These are phyloP conservation scores for Saccharomycopsis fibuligera DNA, from an alignment of 805 yeast species.

Conservation along the genomic window DNA sequence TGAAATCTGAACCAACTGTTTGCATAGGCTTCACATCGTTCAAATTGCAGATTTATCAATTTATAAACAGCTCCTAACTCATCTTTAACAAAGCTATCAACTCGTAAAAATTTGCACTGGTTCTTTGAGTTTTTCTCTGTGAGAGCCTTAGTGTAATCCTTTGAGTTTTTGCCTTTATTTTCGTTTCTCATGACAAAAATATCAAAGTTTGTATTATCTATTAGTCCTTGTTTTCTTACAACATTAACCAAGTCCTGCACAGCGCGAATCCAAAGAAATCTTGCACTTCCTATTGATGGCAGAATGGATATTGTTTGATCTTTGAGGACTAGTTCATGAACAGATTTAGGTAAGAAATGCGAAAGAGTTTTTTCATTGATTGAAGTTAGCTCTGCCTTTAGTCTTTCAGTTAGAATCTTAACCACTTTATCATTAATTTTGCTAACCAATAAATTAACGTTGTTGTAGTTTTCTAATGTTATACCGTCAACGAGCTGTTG, in stretches of 20 bases:
- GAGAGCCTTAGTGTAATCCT: background rate
- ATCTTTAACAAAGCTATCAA: constrained; percentile 3
- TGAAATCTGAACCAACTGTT: constrained; percentile 51
- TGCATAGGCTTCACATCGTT: constrained; percentile 33
- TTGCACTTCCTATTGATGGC: constrained; percentile 38
- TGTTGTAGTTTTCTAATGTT: constrained; percentile 32
- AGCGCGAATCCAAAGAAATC: constrained; percentile 26
- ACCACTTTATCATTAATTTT: constrained; percentile 31
- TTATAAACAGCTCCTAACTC: constrained; percentile 25
- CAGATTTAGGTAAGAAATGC: constrained; percentile 12
- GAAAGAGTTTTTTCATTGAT: constrained; percentile 4
- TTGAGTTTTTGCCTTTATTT: background rate
- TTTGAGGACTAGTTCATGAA: constrained; percentile 34
- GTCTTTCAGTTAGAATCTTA: constrained; percentile 28
- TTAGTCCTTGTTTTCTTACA: constrained; percentile 26
- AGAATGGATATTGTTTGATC: constrained; percentile 32
- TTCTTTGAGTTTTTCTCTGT: background rate
- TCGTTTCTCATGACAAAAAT: too few species aligned
- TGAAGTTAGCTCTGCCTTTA: background rate
- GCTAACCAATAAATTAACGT: constrained; percentile 29
- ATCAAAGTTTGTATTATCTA: constrained; percentile 26
- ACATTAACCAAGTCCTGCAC: constrained; percentile 26
- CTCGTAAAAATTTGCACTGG: background rate
- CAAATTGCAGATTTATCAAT: constrained; percentile 30
- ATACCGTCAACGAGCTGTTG: constrained; percentile 34